Percentiles rank a stretch among this genome's conserved stretches.
These are phyloP conservation scores for Oryza glumipatula DNA, from an alignment of 176 grass and related monocot genomes.

Conservation along the genomic window DNA sequence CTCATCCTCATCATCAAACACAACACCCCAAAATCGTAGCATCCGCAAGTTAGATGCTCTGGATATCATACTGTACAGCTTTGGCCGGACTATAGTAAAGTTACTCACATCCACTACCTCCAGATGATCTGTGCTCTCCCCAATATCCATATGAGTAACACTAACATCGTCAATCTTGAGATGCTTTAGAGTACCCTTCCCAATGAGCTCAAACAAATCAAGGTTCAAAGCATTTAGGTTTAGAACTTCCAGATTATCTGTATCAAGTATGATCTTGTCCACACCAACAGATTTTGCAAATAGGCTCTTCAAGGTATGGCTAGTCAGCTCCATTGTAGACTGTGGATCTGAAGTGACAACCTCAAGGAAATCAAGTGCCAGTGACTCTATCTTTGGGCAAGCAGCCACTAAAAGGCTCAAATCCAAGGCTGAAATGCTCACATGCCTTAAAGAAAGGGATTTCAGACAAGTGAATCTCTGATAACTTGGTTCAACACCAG, in stretches of 20 bases:
- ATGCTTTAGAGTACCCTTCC: conserved; percentile 84
- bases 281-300: conserved; percentile 80
- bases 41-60: conserved; percentile 72
- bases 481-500: conserved; percentile 90
- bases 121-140: conserved; percentile 81
- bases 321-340: conserved; percentile 80
- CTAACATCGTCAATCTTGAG: conserved; percentile 96
- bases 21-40: conserved; percentile 87
- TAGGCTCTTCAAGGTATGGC: conserved; percentile 77
- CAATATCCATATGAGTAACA: conserved; percentile 92
- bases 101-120: conserved; percentile 88
- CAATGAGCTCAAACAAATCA: conserved; percentile 91
- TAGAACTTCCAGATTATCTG: conserved; percentile 84
- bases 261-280: conserved; percentile 91
- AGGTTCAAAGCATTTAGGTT: conserved; percentile 91
- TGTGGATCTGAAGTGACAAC: conserved; percentile 83
- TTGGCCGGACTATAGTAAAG: conserved; percentile 90
- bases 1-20: conserved; percentile 96
- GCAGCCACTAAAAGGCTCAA: conserved; percentile 73
- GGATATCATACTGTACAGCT: conserved; percentile 90
- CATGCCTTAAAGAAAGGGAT: conserved; percentile 82
- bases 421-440: conserved; percentile 92
- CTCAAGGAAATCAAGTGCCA: conserved; percentile 93
- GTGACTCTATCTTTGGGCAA: conserved; percentile 82
- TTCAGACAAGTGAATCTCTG: conserved; percentile 96